Conservation (phyloP, 202 grass and related monocot species). For the Eragrostis tef region DNA sequence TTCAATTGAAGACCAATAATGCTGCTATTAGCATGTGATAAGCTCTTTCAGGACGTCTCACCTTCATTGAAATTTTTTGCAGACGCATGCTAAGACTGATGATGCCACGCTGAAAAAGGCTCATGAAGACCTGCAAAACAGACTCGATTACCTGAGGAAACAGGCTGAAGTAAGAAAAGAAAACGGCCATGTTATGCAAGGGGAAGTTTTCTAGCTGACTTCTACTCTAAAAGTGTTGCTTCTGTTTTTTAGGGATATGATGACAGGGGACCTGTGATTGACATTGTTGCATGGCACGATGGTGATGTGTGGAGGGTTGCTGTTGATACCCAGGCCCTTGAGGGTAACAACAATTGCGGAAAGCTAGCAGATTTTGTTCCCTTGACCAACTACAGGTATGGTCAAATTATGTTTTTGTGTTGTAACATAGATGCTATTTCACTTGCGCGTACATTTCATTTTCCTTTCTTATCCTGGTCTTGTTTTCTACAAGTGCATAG, state of each 20-base stretch:
- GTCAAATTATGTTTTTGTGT: slow-evolving; percentile 27
- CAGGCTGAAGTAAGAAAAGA: slow-evolving; percentile 81
- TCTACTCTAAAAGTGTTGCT: slow-evolving; percentile 30
- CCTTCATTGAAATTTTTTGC: slow-evolving; percentile 47
- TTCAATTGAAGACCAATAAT: slow-evolving; percentile 6
- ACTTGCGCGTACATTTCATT: slow-evolving; percentile 14
- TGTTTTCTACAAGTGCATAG: slow-evolving; percentile 8
- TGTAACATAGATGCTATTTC: slow-evolving; percentile 1
- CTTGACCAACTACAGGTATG: slow-evolving; percentile 89
- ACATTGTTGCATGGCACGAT: slow-evolving; percentile 95
- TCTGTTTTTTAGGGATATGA: slow-evolving; percentile 72
- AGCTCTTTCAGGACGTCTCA: slow-evolving; percentile 20
- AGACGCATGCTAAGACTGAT: slow-evolving; percentile 75
- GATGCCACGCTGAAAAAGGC: slow-evolving; percentile 71
- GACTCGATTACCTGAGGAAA: slow-evolving; percentile 86
- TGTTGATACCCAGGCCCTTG: slow-evolving; percentile 88
- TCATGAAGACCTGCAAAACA: slow-evolving; percentile 81
- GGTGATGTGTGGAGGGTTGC: slow-evolving; percentile 97
- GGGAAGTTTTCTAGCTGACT: slow-evolving; percentile 32
- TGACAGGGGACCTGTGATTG: slow-evolving; percentile 88
- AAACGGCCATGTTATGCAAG: neutral
- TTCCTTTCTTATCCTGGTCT: slow-evolving; percentile 29
- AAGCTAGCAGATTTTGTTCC: slow-evolving; percentile 95
- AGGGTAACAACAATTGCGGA: slow-evolving; percentile 63
- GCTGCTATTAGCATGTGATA: no score